phyloP scores from a whole-genome alignment of 2,329 filamentous ascomycete genomes.

The Fusarium sp. region DNA sequence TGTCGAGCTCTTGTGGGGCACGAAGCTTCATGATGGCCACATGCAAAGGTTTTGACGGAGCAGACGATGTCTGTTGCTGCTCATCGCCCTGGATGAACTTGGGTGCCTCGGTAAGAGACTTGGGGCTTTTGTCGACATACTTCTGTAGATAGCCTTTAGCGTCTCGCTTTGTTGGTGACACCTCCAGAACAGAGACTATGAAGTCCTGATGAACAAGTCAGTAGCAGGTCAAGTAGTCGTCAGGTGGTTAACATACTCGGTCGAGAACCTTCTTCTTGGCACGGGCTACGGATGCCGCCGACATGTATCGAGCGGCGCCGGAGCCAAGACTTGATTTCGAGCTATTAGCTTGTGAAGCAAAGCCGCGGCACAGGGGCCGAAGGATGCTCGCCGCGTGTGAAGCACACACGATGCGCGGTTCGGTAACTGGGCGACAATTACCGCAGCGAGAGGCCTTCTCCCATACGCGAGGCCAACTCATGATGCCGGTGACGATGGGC shows the following conservation, averaged over 20 bases:
- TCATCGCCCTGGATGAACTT: conserved; percentile 53
- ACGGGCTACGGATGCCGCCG: conserved; percentile 45
- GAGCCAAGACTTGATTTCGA: conserved; percentile 24
- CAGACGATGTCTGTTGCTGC: conserved; percentile 14
- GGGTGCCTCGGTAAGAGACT: conserved; percentile 40
- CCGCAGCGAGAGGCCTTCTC: conserved; percentile 52
- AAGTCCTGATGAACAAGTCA: conserved; percentile 72
- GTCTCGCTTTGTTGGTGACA: conserved; percentile 92
- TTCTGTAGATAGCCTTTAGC: conserved; percentile 92
- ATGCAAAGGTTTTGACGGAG: conserved; percentile 57
- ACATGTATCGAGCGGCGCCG: conserved; percentile 44
- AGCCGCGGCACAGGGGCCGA: conserved; percentile 23
- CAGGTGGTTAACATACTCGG: conserved; percentile 41
- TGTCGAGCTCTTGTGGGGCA: conserved; percentile 76
- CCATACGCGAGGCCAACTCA: conserved; percentile 56
- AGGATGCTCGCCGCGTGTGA: conserved; percentile 9
- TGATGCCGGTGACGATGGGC: conserved; percentile 42
- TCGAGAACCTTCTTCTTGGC: conserved; percentile 49
- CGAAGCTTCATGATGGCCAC: conserved; percentile 89
- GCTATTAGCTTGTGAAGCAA: conserved; percentile 26
- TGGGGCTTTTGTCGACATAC: conserved; percentile 64
- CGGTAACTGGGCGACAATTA: conserved; percentile 28
- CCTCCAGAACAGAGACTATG: conserved; percentile 86
- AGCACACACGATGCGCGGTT: conserved; percentile 6
- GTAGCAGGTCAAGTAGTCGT: background rate